Evolutionary conservation across 108 stramenopile genomes (phyloP).

Genomic region (Conticribra weissflogii): DNA sequence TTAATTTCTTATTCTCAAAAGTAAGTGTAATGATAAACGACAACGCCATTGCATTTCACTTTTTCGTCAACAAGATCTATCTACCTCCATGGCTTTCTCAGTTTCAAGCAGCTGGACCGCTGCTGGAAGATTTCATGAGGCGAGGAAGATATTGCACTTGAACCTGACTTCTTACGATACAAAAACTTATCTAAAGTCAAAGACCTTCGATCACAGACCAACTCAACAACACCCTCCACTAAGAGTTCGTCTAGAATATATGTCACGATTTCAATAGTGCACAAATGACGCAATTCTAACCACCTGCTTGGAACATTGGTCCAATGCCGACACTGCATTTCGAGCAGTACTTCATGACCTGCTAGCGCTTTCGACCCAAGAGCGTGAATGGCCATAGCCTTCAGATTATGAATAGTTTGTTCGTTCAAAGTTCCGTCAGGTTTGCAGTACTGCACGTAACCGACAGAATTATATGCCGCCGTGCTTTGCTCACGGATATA

Average conservation of each 20-base stretch:
- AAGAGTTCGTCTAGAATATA: constrained; percentile 62
- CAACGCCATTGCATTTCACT: no score
- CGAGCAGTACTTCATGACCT: constrained; percentile 64
- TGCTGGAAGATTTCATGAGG: constrained; percentile 26
- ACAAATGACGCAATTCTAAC: constrained; percentile 50
- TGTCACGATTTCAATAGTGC: constrained; percentile 68
- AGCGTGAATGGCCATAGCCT: constrained; percentile 57
- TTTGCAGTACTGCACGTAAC: constrained; percentile 19
- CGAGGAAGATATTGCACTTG: constrained; percentile 8
- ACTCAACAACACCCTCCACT: constrained; percentile 69
- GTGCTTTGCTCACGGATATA: constrained; percentile 11
- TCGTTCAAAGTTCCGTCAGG: constrained; percentile 36
- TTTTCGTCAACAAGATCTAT: neutral
- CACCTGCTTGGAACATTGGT: constrained; percentile 45
- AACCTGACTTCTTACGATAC: constrained; percentile 46
- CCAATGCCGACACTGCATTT: constrained; percentile 64
- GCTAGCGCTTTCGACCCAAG: constrained; percentile 52
- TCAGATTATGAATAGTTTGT: constrained; percentile 50
- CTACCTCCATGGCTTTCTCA: constrained; percentile 77
- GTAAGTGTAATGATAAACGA: no score
- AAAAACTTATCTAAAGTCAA: constrained; percentile 23
- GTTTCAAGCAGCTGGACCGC: constrained; percentile 66
- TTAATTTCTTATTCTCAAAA: no score
- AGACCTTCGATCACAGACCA: constrained; percentile 24
- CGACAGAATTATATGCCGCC: constrained; percentile 26